Conservation (phyloP, 129 eudicot species). For the Lactuca sativa region DNA sequence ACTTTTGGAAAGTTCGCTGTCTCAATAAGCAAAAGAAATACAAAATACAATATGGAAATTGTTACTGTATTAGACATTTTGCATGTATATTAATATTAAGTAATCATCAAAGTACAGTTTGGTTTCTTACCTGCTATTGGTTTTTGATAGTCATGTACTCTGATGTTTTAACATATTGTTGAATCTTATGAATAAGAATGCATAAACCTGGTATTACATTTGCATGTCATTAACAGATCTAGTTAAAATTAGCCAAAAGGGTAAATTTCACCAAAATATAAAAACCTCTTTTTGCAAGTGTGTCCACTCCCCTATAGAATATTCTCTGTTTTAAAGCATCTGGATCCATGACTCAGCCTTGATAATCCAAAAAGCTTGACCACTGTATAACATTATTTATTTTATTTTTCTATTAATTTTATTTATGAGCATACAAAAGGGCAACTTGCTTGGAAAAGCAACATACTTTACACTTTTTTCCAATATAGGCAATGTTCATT, state of each 20-base stretch:
- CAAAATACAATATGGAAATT: too few species aligned
- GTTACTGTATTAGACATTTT: too few species aligned
- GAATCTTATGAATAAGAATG: conserved; percentile 73
- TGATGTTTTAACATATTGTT: conserved; percentile 67
- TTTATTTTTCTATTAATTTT: too few species aligned
- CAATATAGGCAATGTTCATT: too few species aligned
- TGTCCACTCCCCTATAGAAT: conserved; percentile 89
- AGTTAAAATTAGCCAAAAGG: conserved; percentile 2
- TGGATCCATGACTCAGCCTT: conserved; percentile 77
- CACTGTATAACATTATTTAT: conserved; percentile 47
- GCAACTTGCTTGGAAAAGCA: too few species aligned
- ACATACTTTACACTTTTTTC: too few species aligned
- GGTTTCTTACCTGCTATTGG: conserved; percentile 82
- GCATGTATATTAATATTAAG: too few species aligned
- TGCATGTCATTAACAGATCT: not conserved
- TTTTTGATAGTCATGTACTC: conserved; percentile 82
- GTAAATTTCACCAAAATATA: conserved; percentile 3
- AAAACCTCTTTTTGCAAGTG: conserved; percentile 86
- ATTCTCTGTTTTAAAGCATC: conserved; percentile 72
- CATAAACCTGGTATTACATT: conserved; percentile 65
- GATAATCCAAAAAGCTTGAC: conserved; percentile 72
- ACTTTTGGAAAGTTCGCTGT: too few species aligned
- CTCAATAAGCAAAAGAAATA: too few species aligned
- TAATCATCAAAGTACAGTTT: too few species aligned
- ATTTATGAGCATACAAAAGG: too few species aligned